These are phyloP conservation scores for Tetrapisispora arboricola DNA, from an alignment of 805 yeast species.

Conservation along the genomic window DNA sequence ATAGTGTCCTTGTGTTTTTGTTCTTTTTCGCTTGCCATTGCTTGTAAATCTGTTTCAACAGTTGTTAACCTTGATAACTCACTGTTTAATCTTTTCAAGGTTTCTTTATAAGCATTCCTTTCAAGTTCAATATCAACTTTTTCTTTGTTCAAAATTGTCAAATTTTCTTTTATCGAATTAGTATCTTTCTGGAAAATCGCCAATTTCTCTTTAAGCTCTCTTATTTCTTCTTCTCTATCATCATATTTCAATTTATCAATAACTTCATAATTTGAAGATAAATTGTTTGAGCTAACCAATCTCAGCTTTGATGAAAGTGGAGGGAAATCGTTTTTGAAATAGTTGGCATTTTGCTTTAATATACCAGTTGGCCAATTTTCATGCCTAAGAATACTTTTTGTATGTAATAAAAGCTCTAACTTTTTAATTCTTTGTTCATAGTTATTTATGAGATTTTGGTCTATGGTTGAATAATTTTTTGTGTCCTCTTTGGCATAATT, in stretches of 20 bases:
- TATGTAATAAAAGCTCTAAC: slow-evolving; percentile 68
- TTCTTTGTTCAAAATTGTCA: slow-evolving; percentile 2
- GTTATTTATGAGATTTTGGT: not conserved
- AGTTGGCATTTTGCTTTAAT: slow-evolving; percentile 8
- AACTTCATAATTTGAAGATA: not conserved
- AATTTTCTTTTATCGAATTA: not conserved
- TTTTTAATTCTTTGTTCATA: slow-evolving; percentile 65
- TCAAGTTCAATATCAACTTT: slow-evolving; percentile 19
- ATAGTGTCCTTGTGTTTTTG: slow-evolving; percentile 5
- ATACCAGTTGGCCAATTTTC: slow-evolving; percentile 39
- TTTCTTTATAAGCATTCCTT: slow-evolving; percentile 23
- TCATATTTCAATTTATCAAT: not conserved
- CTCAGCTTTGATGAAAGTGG: slow-evolving; percentile 1
- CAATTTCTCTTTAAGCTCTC: slow-evolving; percentile 6
- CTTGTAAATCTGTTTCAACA: slow-evolving; percentile 8
- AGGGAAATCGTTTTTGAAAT: not conserved
- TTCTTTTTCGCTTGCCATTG: slow-evolving; percentile 4
- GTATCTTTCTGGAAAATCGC: slow-evolving; percentile 1
- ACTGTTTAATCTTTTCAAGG: slow-evolving; percentile 17
- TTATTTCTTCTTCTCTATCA: slow-evolving; percentile 3
- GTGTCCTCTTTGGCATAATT: not conserved
- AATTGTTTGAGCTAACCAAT: not conserved
- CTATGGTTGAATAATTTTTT: not conserved
- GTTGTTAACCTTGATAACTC: slow-evolving; percentile 22
- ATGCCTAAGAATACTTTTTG: slow-evolving; percentile 51